Evolutionary conservation across 148 eudicot genomes (phyloP).

Genomic region (Dysphania ambrosioides): DNA sequence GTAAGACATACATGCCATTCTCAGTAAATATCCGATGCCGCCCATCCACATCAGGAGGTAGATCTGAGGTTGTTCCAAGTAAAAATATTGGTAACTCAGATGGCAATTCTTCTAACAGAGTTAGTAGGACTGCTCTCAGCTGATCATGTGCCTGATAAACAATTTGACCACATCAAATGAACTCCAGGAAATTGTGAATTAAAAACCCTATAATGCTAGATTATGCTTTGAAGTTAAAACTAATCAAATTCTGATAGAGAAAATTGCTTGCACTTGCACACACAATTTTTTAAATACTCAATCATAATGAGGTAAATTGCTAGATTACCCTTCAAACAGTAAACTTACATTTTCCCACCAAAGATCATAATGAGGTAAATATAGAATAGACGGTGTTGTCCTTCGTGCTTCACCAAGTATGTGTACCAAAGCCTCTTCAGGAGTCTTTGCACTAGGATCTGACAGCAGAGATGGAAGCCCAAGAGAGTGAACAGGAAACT

Average conservation of each 20-base stretch:
- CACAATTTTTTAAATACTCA: no score
- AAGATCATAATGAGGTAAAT: constrained; percentile 76
- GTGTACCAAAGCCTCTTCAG: constrained; percentile 98
- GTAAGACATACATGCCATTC: constrained; percentile 56
- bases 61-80: constrained; percentile 62
- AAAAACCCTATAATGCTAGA: not conserved
- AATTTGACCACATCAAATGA: constrained; percentile 22
- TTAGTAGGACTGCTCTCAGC: constrained; percentile 79
- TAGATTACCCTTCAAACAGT: not conserved
- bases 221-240: no score
- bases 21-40: constrained; percentile 50
- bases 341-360: constrained; percentile 98
- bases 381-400: constrained; percentile 88
- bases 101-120: constrained; percentile 89
- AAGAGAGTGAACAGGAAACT: constrained; percentile 97
- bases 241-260: no score
- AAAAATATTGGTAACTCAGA: constrained; percentile 83
- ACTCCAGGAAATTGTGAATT: not conserved
- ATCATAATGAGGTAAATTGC: no score
- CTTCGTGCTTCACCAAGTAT: constrained; percentile 97
- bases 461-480: constrained; percentile 97
- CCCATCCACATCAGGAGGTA: constrained; percentile 46
- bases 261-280: no score
- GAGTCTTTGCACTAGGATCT: constrained; percentile 97
- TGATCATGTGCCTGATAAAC: constrained; percentile 87